A percentile compares a stretch with the other conserved stretches of the same genome.
These are phyloP conservation scores for Russula foetens DNA, from an alignment of 768 basidiomycete species.

Conservation along the genomic window DNA sequence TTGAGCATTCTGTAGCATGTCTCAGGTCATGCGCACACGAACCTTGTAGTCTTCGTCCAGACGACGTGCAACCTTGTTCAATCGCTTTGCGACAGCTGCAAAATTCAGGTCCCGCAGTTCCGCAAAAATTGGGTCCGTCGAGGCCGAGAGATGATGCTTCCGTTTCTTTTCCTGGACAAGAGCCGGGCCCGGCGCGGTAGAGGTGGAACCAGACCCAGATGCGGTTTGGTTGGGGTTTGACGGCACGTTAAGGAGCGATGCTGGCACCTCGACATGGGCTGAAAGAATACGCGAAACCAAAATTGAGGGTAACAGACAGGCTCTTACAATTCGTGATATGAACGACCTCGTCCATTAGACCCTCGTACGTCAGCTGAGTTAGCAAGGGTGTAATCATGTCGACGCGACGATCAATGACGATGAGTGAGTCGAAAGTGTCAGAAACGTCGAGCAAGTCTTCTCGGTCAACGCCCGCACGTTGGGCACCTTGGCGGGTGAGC, in stretches of 20 bases:
- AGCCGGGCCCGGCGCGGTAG: constrained; percentile 37
- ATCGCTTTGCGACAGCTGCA: constrained; percentile 71
- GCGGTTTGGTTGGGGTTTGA: constrained; percentile 29
- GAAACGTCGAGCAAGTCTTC: constrained; percentile 39
- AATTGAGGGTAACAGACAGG: not conserved
- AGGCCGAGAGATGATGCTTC: constrained; percentile 76
- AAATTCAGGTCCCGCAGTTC: constrained; percentile 92
- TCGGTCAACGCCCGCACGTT: constrained; percentile 30
- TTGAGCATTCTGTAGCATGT: constrained; percentile 1
- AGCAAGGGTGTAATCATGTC: constrained; percentile 95
- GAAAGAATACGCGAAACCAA: not conserved
- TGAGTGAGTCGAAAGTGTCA: constrained; percentile 72
- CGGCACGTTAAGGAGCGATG: constrained; percentile 56
- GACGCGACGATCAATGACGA: constrained; percentile 82
- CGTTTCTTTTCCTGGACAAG: constrained; percentile 77
- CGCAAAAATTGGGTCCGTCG: constrained; percentile 70
- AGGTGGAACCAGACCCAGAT: constrained; percentile 33
- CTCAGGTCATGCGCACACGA: constrained; percentile 5
- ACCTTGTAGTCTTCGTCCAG: constrained; percentile 93
- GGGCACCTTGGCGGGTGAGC: constrained; percentile 50
- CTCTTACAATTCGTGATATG: constrained; percentile 81
- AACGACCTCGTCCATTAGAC: constrained; percentile 87
- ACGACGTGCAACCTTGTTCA: constrained; percentile 75
- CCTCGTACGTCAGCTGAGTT: constrained; percentile 95
- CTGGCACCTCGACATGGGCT: constrained; percentile 80